Conservation (phyloP, 305 asterid genomes). For the Fraxinus albicans region DNA sequence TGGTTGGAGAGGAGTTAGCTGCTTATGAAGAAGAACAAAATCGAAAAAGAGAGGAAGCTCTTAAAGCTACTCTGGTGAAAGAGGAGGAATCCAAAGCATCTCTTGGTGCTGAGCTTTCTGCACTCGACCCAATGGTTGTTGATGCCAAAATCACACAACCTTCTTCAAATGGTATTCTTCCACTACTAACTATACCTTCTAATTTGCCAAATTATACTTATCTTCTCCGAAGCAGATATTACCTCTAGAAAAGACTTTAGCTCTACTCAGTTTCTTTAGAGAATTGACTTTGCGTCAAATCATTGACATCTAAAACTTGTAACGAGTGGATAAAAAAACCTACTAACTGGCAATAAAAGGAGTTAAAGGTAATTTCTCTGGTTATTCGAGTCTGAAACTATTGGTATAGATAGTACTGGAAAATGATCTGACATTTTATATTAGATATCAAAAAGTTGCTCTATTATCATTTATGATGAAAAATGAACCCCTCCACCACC, state of each 20-base stretch:
- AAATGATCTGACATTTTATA: neutral
- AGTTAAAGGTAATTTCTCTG: neutral
- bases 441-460: neutral
- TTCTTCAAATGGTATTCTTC: slow-evolving; percentile 55
- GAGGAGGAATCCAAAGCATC: slow-evolving; percentile 84
- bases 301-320: neutral
- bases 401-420: neutral
- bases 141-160: slow-evolving; percentile 53
- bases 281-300: neutral
- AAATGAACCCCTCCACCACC: neutral
- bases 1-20: slow-evolving; percentile 97
- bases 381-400: neutral
- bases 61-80: slow-evolving; percentile 73
- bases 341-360: neutral
- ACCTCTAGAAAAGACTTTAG: neutral
- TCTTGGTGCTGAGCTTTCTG: slow-evolving; percentile 48
- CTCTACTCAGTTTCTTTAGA: neutral
- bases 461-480: neutral
- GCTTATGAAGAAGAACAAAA: slow-evolving; percentile 96
- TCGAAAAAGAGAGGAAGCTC: slow-evolving; percentile 80
- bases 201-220: slow-evolving; percentile 7
- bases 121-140: slow-evolving; percentile 69
- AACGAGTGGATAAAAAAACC: neutral
- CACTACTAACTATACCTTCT: slow-evolving; percentile 14
- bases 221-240: neutral